A percentile compares a stretch with the other conserved stretches of the same genome.
These are phyloP conservation scores for Collybia sp. DNA, from an alignment of 768 basidiomycete genomes.

Conservation along the genomic window DNA sequence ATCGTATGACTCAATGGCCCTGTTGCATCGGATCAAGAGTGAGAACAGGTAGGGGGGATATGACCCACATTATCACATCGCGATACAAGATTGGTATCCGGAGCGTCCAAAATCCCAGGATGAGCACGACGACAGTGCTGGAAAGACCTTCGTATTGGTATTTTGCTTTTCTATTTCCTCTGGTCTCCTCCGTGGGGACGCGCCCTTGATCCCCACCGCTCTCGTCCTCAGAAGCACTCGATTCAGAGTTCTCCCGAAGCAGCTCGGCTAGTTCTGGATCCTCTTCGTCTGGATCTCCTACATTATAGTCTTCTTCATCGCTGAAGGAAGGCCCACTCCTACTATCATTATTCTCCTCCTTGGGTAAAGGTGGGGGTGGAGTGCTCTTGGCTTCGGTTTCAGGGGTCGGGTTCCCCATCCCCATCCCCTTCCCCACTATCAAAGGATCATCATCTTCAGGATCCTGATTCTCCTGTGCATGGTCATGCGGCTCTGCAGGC, in stretches of 20 bases:
- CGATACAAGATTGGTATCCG: slow-evolving; percentile 71
- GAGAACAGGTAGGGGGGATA: slow-evolving; percentile 1
- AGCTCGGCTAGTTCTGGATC: slow-evolving; percentile 38
- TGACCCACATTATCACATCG: slow-evolving; percentile 67
- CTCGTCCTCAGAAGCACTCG: slow-evolving; percentile 10
- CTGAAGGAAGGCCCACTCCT: slow-evolving; percentile 5
- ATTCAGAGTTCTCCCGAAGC: slow-evolving; percentile 37
- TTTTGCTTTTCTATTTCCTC: slow-evolving; percentile 11
- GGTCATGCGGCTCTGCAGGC: slow-evolving; percentile 53
- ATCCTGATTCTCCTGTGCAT: slow-evolving; percentile 27
- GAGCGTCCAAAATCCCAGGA: slow-evolving; percentile 76
- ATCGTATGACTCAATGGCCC: slow-evolving; percentile 68
- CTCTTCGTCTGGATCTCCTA: slow-evolving; percentile 12
- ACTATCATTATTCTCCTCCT: slow-evolving; percentile 2
- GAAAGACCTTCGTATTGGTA: slow-evolving; percentile 32
- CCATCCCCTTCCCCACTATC: no score
- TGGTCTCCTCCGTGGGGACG: slow-evolving; percentile 7
- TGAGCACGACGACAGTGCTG: slow-evolving; percentile 60
- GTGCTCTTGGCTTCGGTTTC: slow-evolving; percentile 6
- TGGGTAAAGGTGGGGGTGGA: background rate
- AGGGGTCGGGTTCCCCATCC: background rate
- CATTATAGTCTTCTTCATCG: slow-evolving; percentile 13
- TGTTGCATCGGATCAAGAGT: slow-evolving; percentile 22
- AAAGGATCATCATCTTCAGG: slow-evolving; percentile 6
- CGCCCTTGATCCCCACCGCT: slow-evolving; percentile 14